Evolutionary conservation across 2,329 filamentous ascomycete species (phyloP).

Genomic region (Neonectria magnoliae): DNA sequence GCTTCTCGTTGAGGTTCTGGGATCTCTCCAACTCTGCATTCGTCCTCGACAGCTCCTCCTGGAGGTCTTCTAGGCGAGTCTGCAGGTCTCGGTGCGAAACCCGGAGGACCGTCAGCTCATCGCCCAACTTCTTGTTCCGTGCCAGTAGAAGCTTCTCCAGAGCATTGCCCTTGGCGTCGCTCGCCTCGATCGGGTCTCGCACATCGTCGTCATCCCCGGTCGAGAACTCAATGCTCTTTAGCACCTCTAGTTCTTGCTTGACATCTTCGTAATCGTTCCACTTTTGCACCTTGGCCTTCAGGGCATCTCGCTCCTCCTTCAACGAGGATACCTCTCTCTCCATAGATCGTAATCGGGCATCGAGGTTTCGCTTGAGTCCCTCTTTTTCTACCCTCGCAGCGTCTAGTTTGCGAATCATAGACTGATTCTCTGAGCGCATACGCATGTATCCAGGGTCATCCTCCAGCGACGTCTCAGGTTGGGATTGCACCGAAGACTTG

Average conservation of each 20-base stretch:
- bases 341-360: conserved; percentile 78
- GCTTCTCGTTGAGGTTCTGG: conserved; percentile 83
- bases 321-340: conserved; percentile 81
- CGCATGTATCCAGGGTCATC: conserved; percentile 91
- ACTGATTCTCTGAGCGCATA: conserved; percentile 91
- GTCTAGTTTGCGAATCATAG: conserved; percentile 88
- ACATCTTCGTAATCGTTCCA: conserved; percentile 97
- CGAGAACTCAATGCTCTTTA: conserved; percentile 98
- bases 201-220: conserved; percentile 84
- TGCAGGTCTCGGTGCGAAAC: conserved; percentile 96
- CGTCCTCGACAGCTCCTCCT: conserved; percentile 83
- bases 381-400: conserved; percentile 85
- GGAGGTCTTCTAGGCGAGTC: conserved; percentile 78
- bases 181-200: conserved; percentile 52
- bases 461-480: conserved; percentile 73
- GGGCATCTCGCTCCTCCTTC: conserved; percentile 80
- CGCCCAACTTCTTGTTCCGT: conserved; percentile 94
- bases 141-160: conserved; percentile 91
- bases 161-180: conserved; percentile 72
- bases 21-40: conserved; percentile 89
- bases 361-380: conserved; percentile 77
- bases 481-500: conserved; percentile 72
- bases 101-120: conserved; percentile 90
- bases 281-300: conserved; percentile 85
- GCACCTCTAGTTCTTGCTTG: conserved; percentile 93